Conservation (phyloP, 805 yeast genomes). For the Hanseniaspora taiwanica region DNA sequence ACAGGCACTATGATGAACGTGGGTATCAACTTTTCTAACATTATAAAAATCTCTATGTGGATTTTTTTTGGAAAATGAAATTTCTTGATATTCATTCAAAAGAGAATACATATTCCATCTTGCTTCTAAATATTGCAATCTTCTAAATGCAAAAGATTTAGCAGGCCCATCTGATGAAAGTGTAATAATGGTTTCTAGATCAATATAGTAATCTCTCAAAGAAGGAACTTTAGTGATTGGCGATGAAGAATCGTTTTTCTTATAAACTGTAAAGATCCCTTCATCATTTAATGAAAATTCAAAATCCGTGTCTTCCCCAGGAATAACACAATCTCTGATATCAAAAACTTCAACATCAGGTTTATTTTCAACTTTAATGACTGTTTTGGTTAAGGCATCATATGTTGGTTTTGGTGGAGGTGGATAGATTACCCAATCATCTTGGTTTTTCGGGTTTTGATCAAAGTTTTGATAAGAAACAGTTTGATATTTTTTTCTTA, state of each 20-base stretch:
- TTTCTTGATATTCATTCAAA: constrained; percentile 86
- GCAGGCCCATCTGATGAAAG: constrained; percentile 91
- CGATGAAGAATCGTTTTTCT: no score
- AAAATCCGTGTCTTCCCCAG: constrained; percentile 35
- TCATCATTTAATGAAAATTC: constrained; percentile 43
- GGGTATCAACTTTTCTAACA: constrained; percentile 47
- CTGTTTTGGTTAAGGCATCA: constrained; percentile 46
- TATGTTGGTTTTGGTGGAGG: constrained; percentile 88
- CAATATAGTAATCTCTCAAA: constrained; percentile 72
- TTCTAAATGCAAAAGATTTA: constrained; percentile 87
- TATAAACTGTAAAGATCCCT: constrained; percentile 55
- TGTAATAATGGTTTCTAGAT: constrained; percentile 57
- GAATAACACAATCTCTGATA: constrained; percentile 29
- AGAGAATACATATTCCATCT: constrained; percentile 87
- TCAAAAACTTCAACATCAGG: constrained; percentile 33
- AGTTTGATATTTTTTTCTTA: constrained; percentile 64
- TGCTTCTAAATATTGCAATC: constrained; percentile 89
- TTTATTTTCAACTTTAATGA: constrained; percentile 26
- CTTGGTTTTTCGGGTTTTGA: constrained; percentile 74
- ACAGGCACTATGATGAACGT: constrained; percentile 97
- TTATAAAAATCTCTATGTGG: constrained; percentile 74
- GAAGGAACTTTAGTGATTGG: constrained; percentile 57
- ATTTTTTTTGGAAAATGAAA: constrained; percentile 75
- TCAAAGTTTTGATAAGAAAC: constrained; percentile 58
- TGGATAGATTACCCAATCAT: constrained; percentile 75